Evolutionary conservation across 768 basidiomycete species (phyloP), one percentile per base, ranked within the genome.

Genomic region (Lanmaoa rubissima): DNA sequence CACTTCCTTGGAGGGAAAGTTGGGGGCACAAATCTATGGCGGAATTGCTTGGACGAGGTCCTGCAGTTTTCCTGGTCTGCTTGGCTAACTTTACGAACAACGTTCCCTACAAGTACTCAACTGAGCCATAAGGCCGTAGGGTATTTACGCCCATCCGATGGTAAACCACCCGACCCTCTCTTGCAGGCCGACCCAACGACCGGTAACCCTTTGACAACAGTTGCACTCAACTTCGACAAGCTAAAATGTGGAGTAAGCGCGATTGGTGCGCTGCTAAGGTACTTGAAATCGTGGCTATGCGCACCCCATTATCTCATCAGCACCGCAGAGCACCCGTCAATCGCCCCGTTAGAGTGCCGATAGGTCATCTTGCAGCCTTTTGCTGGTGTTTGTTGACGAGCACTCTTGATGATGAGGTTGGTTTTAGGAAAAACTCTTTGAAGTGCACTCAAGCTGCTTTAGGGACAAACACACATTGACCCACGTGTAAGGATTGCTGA

Each of bases 1-100:
- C 87, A 87, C 69, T 72, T 82, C 31, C 85, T 88, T 0, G 90
- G 90, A 21, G 92, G 92, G 9, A 94, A 92, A 71, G 84, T 90
- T 10, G 88, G 86, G 26, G 84, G 85, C 16, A 77, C 83, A 12
- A 81, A 76, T 50, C 63, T 87, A 6, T 94, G 92, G 92, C 79
- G 86, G 60, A 90, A 87, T 63, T 84, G 83, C 16, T 56, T 92
- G 26, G 88, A 92, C 48, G 87, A 87, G 31, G 84, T 85, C 2
- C 57, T 93, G 48, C 74, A 73, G 0, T 84, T 86, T 64, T 84
- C 82, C n/a, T 86, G 83, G 83, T 77, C 75, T 55, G 80, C 87
- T 3, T 82, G 90, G 65, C 58, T 73, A 28, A 69, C 76, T 7
- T 57, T 93, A 48, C 76, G 88, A 55, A 81, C 83, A 13, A 87